Evolutionary conservation across 108 stramenopile genomes (phyloP).

Genomic region (Cyclotella baltica): DNA sequence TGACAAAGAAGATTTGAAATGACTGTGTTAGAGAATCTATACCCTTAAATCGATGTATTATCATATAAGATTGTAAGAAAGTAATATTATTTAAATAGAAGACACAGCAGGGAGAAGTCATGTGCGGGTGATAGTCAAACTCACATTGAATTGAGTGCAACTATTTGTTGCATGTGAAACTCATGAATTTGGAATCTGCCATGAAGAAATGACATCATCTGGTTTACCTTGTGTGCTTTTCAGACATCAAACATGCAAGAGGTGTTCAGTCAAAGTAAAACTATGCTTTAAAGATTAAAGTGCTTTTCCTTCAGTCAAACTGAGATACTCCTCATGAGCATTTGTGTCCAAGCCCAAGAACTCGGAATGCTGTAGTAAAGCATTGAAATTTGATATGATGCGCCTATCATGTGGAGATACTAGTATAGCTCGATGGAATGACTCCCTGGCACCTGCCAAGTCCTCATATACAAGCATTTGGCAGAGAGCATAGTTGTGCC

Average conservation of each 20-base stretch:
- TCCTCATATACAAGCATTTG: constrained; percentile 56
- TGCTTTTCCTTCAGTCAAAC: neutral
- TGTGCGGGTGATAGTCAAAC: too few species aligned
- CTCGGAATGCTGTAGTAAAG: constrained; percentile 41
- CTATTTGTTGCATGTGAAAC: too few species aligned
- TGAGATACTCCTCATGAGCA: constrained; percentile 19
- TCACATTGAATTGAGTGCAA: too few species aligned
- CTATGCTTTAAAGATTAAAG: neutral
- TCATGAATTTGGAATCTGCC: too few species aligned
- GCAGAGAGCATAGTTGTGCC: constrained; percentile 59
- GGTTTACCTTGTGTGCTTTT: too few species aligned
- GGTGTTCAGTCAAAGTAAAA: neutral
- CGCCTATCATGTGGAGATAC: constrained; percentile 44
- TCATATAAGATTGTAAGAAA: too few species aligned
- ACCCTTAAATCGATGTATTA: too few species aligned
- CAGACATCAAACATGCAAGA: neutral
- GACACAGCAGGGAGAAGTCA: too few species aligned
- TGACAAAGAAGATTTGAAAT: too few species aligned
- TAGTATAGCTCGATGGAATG: constrained; percentile 44
- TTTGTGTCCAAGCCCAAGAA: constrained; percentile 23
- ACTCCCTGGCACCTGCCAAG: constrained; percentile 35
- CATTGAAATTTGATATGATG: constrained; percentile 55
- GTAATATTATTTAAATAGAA: too few species aligned
- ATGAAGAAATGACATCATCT: too few species aligned
- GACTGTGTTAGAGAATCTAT: too few species aligned